Evolutionary conservation across 768 basidiomycete genomes (phyloP).

Genomic region (Pilatotrama ljubarskyi): DNA sequence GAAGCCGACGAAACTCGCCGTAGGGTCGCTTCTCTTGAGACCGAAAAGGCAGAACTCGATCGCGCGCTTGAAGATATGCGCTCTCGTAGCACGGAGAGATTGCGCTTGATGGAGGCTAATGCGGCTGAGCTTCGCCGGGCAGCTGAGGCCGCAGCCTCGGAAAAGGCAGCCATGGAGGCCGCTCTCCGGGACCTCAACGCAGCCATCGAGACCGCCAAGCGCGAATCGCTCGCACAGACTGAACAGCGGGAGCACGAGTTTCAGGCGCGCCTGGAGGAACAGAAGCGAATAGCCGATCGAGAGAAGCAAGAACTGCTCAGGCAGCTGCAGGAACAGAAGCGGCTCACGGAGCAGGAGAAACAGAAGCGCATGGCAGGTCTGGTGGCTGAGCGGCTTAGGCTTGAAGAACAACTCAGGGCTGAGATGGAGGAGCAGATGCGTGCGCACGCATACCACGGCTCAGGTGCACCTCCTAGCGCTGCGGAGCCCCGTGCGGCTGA

Average conservation of each 20-base stretch:
- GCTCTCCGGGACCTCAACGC: neutral
- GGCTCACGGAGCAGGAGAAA: neutral
- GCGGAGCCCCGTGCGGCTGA: too few species aligned
- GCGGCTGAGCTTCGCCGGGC: conserved; percentile 1
- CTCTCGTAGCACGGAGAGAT: neutral
- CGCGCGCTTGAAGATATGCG: neutral
- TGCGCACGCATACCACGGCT: too few species aligned
- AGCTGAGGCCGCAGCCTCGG: neutral
- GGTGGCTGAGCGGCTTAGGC: conserved; percentile 1
- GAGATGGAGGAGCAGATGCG: neutral
- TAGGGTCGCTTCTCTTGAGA: neutral
- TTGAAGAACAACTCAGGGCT: neutral
- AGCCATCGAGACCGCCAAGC: neutral
- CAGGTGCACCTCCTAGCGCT: too few species aligned
- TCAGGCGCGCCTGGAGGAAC: conserved; percentile 4
- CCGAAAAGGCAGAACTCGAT: neutral
- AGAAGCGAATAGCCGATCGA: neutral
- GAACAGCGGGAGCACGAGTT: neutral
- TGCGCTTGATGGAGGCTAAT: neutral
- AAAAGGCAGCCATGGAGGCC: neutral
- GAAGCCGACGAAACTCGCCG: neutral
- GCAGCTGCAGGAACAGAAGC: conserved; percentile 2
- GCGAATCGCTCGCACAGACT: neutral
- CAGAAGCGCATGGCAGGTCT: neutral
- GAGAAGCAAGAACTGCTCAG: conserved; percentile 2